Conservation (phyloP, 495 filamentous ascomycete species). For the Trichoderma reesei region DNA sequence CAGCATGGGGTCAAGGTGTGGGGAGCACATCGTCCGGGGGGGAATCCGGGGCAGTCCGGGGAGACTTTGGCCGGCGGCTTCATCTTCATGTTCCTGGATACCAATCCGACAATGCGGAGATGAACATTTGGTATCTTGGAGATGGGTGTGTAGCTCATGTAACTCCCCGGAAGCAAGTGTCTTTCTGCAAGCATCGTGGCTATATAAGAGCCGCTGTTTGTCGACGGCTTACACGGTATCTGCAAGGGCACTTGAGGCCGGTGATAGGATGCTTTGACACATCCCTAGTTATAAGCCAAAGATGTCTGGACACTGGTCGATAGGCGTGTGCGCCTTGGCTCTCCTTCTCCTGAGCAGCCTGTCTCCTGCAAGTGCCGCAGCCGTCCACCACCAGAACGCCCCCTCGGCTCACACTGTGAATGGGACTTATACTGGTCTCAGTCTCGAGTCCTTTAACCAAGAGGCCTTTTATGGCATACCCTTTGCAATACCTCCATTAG, state of each 20-base stretch:
- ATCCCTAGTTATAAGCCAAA: background rate
- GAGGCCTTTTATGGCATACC: slow-evolving; percentile 3
- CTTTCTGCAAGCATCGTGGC: background rate
- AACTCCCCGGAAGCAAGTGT: background rate
- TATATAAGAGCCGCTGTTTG: background rate
- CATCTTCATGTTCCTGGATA: background rate
- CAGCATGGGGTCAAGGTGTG: background rate
- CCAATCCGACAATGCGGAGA: background rate
- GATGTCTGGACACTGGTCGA: background rate
- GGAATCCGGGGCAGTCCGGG: slow-evolving; percentile 1
- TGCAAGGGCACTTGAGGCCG: background rate
- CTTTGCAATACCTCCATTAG: background rate
- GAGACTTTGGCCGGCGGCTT: background rate
- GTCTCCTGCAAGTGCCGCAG: background rate
- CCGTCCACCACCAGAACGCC: background rate
- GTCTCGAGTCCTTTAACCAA: background rate
- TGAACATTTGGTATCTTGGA: background rate
- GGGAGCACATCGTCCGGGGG: background rate
- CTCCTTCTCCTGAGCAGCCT: background rate
- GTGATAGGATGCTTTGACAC: background rate
- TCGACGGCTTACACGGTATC: background rate
- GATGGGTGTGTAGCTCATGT: background rate
- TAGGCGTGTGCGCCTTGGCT: background rate
- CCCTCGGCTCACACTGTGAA: background rate
- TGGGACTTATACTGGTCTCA: slow-evolving; percentile 1